Percentiles rank a stretch among this genome's conserved stretches.
These are phyloP conservation scores for Ajuga reptans DNA, from an alignment of 305 asterid species.

Conservation along the genomic window DNA sequence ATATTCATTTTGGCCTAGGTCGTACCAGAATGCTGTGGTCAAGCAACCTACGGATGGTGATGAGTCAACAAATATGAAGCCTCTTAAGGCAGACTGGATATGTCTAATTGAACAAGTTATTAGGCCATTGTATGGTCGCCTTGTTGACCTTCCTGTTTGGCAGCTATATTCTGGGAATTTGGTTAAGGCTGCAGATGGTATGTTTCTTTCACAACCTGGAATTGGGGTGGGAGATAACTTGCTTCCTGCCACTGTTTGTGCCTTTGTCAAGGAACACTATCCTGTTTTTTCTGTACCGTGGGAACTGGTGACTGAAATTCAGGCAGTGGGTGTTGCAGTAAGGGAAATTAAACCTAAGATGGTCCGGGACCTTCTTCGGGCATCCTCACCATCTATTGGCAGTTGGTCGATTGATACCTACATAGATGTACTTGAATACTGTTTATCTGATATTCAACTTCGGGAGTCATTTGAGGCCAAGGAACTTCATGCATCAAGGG, in stretches of 20 bases:
- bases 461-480: constrained; percentile 36
- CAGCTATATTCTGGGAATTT: constrained; percentile 82
- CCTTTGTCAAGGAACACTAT: constrained; percentile 91
- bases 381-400: constrained; percentile 53
- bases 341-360: constrained; percentile 88
- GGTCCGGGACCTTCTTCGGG: constrained; percentile 88
- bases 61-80: constrained; percentile 29
- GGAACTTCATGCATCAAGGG: constrained; percentile 29
- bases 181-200: constrained; percentile 86
- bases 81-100: constrained; percentile 64
- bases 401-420: constrained; percentile 67
- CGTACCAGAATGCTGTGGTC: constrained; percentile 31
- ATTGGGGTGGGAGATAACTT: constrained; percentile 62
- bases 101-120: constrained; percentile 70
- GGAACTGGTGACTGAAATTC: constrained; percentile 89
- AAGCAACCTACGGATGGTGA: constrained; percentile 34
- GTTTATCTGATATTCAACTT: constrained; percentile 78
- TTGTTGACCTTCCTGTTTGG: constrained; percentile 88
- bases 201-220: constrained; percentile 97
- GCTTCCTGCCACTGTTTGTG: constrained; percentile 84
- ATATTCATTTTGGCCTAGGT: constrained; percentile 89
- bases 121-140: constrained; percentile 69
- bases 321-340: constrained; percentile 67
- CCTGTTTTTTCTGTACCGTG: constrained; percentile 97
- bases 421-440: constrained; percentile 84